These are phyloP conservation scores for Alternaria brassicicola DNA, from an alignment of 2,329 filamentous ascomycete species.

Conservation along the genomic window DNA sequence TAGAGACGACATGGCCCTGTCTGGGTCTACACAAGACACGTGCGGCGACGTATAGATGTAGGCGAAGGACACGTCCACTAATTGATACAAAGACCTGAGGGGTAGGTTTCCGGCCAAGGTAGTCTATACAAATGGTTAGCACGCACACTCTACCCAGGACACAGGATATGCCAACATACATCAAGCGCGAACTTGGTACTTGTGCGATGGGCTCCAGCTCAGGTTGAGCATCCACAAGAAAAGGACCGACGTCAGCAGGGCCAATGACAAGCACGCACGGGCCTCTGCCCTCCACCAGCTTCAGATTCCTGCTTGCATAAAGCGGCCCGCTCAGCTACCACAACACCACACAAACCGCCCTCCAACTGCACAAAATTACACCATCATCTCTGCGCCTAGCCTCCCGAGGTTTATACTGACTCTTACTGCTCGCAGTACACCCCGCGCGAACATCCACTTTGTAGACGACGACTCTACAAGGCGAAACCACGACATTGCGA, in stretches of 20 bases:
- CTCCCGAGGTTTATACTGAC: slow-evolving; percentile 16
- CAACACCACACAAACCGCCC: slow-evolving; percentile 29
- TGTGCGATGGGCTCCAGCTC: not conserved
- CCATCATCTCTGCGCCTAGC: slow-evolving; percentile 17
- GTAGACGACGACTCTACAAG: slow-evolving; percentile 21
- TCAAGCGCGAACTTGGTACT: not conserved
- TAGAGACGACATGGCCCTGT: slow-evolving; percentile 10
- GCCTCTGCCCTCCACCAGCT: slow-evolving; percentile 27
- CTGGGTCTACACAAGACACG: not conserved
- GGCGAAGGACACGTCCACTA: not conserved
- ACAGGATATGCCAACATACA: not conserved
- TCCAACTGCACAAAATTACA: slow-evolving; percentile 32
- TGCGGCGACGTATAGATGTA: not conserved
- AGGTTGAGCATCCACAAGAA: not conserved
- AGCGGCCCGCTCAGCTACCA: slow-evolving; percentile 36
- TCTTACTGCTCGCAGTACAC: slow-evolving; percentile 9
- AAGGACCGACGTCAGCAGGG: slow-evolving; percentile 27
- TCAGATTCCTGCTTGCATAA: slow-evolving; percentile 39
- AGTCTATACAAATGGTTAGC: not conserved
- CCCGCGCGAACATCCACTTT: slow-evolving; percentile 17
- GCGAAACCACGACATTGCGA: slow-evolving; percentile 20
- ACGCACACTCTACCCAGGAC: not conserved
- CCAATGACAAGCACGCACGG: slow-evolving; percentile 32
- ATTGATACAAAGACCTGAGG: not conserved
- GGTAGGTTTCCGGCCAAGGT: not conserved